phyloP scores from a whole-genome alignment of 345 rosid species.

The Cochlearia excelsa region DNA sequence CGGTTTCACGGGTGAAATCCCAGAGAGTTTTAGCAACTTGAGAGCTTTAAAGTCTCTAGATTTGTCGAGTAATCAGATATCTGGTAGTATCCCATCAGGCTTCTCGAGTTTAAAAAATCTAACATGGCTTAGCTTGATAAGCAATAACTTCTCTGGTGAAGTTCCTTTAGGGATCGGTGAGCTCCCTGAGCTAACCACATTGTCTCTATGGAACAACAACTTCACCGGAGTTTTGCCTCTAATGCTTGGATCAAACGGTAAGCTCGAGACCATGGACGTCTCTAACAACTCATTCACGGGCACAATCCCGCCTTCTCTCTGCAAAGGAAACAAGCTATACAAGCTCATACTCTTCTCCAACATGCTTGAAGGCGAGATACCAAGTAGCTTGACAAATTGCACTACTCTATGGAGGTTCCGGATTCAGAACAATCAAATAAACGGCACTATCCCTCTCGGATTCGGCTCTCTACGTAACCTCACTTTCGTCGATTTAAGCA shows the following conservation, averaged over 20 bases:
- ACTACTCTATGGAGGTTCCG: slow-evolving; percentile 60
- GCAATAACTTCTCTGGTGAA: slow-evolving; percentile 54
- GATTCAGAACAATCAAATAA: slow-evolving; percentile 59
- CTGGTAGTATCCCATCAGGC: slow-evolving; percentile 62
- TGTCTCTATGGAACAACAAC: slow-evolving; percentile 68
- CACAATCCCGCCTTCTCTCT: slow-evolving; percentile 67
- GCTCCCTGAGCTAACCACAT: slow-evolving; percentile 52
- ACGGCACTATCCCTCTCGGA: slow-evolving; percentile 69
- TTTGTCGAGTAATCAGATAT: slow-evolving; percentile 63
- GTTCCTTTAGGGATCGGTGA: slow-evolving; percentile 66
- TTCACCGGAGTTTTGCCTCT: slow-evolving; percentile 68
- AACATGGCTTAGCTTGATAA: slow-evolving; percentile 56
- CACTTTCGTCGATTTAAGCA: slow-evolving; percentile 67
- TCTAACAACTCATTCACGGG: slow-evolving; percentile 73
- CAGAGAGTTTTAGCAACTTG: slow-evolving; percentile 53
- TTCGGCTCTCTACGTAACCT: slow-evolving; percentile 62
- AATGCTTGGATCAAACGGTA: slow-evolving; percentile 69
- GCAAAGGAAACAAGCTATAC: slow-evolving; percentile 65
- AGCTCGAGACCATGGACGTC: slow-evolving; percentile 59
- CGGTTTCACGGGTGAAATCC: slow-evolving; percentile 60
- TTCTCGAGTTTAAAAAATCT: slow-evolving; percentile 53
- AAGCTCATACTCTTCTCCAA: slow-evolving; percentile 91
- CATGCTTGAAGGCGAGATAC: slow-evolving; percentile 49
- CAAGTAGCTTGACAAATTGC: slow-evolving; percentile 57
- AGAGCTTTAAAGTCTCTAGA: slow-evolving; percentile 53